Base-by-base conservation (phyloP, 139 green algal genomes). In the Asterochloris erici region DNA sequence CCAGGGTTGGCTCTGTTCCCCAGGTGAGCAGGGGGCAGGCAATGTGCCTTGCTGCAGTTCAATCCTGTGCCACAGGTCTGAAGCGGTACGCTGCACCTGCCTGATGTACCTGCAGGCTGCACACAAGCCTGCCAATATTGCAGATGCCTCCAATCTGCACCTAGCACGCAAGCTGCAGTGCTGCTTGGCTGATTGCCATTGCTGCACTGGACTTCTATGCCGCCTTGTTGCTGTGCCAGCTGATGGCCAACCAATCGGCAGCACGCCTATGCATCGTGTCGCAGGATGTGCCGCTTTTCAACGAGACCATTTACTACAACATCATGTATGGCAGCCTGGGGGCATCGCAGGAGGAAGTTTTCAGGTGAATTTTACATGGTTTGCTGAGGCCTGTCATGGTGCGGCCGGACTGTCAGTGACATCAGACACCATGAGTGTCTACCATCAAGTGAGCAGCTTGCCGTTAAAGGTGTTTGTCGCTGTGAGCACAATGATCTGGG, bases 271-370 rank as follows among this genome's bases (percentile, higher is more conserved):
- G 81, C 14, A 76, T 9, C 28, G 17, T 21, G 21, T 63, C 21
- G 62, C 94, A 98, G 88, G 95, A 98, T 89, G 91, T 97, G 88
- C 92, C 98, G 61, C 89, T 99, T 13, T 99, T 99, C 92, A 99
- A 99, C 83, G 96, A 98, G 79, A 97, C 89, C 63, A 96, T 99
- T 62, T 90, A 89, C 60, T 95, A 98, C 88, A 97, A 98, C 88
- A 97, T 97, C 77, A 76, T 88, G 63, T 98, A 97, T 77, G 95
- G 94, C 19, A 85, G 90, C 19, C 85, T 94, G 74, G 73, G 77
- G 0, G 96, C 96, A 10, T 88, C 77, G 0, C 62, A 83, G n/a
- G 90, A 90, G 26, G 91, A 95, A 17, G 87, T 93, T 11, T 79
- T 64, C 26, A 71, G 21, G 38, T 54, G 38, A 54, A 6, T 54